Evolutionary conservation across 2,329 filamentous ascomycete species (phyloP).

Genomic region (Fusarium musae): DNA sequence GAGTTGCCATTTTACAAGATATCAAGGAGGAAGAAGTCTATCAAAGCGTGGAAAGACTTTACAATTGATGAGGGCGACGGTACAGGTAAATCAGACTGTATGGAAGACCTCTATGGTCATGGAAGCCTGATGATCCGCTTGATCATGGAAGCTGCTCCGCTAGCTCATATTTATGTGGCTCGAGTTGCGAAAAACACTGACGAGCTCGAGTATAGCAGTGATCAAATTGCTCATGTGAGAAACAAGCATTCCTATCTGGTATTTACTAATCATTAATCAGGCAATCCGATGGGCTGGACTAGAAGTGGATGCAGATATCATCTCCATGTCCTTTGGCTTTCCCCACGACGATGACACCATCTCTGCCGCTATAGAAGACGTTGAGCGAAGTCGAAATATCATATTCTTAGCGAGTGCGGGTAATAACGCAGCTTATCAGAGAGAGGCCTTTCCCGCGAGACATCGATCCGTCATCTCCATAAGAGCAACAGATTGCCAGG

Average conservation of each 20-base stretch:
- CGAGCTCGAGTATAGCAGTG: accelerated
- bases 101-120: not conserved
- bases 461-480: not conserved
- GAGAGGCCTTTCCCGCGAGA: not conserved
- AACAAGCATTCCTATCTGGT: too few species aligned
- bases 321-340: not conserved
- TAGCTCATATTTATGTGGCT: not conserved
- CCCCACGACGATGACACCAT: accelerated
- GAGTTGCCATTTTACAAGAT: not conserved
- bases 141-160: not conserved
- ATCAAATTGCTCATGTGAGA: not conserved
- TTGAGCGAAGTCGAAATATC: accelerated
- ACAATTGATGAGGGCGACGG: accelerated
- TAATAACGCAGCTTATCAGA: not conserved
- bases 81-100: accelerated
- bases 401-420: not conserved
- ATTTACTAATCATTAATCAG: not conserved
- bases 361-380: not conserved
- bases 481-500: not conserved
- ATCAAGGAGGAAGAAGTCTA: accelerated
- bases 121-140: not conserved
- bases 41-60: not conserved
- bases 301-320: accelerated
- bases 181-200: not conserved
- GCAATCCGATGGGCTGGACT: accelerated